Evolutionary conservation across 2,329 filamentous ascomycete species (phyloP), one percentile per base, ranked within the genome.

Genomic region (Paecilomyces fulvus): DNA sequence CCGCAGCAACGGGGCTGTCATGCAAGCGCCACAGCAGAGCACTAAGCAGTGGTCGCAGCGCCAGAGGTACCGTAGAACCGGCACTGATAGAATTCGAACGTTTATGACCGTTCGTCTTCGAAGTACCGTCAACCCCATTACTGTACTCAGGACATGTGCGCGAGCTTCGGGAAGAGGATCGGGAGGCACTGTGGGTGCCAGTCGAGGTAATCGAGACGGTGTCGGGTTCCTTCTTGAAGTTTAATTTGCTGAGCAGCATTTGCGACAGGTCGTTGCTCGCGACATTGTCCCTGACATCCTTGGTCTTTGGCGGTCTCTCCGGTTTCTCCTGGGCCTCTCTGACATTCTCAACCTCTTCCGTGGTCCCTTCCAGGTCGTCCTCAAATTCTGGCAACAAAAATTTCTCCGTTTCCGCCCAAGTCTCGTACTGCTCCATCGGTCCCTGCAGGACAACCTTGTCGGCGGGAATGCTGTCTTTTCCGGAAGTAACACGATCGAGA

Each of bases 401-500:
- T 63, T 73, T 71, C 67, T 78, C 75, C 10, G 75, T 75, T 51
- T 77, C 72, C 30, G 68, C 64, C 76, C 76, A 80, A 49, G 64
- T 73, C 30, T 74, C 69, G 56, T 76, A 80, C 58, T 77, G 73
- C 59, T 80, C 77, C 65, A 73, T 75, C n/a, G 77, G 76, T 2
- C 74, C 77, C 64, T 80, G 77, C 9, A 80, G 69, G 33, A 70
- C 64, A 25, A 80, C 69, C 10, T 75, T 70, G 49, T 77, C 72
- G 58, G 75, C 65, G 9, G 72, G 59, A 20, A 74, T 69, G 52
- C 71, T 72, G 56, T 75, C 74, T 61, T 77, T 75, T 50, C 77
- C 75, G 53, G 76, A 76, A 37, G 77, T 77, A 43, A 76, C 73
- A 55, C 76, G 74, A 58, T 80, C 78, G 62, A 80, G 77, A 61